Base-by-base conservation (phyloP, 768 basidiomycete genomes). In the Rhizopogon roseolus region DNA sequence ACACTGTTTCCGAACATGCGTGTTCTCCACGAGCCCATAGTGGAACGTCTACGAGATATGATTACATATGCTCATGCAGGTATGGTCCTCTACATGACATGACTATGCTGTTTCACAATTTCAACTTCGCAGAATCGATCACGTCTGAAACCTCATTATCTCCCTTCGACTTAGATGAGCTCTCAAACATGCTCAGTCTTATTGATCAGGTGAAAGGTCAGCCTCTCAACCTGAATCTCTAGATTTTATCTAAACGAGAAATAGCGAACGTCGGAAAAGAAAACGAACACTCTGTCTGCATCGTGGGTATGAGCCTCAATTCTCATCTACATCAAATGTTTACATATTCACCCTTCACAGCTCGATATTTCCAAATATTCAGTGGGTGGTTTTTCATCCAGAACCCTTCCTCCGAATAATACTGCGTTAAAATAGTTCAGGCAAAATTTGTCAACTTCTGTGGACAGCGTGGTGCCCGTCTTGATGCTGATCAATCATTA, bases 61-160 rank as follows among this genome's bases (percentile, higher is more conserved):
- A 45, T 58, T n/a, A 29, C 52, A 16, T 52, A 57, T 32, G 54
- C 57, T 10, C 52, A 52, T 28, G 49, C 54, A 11, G 50, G 49
- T 57, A 36, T 36, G 38, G 11, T 48, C n/a, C 16, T 36, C 6
- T 41, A 11, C 38, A 2, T 4, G 16, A 41, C 17, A 11, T 11
- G 34, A 32, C 22, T 46, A 32, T 34, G 45, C 14, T 10, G 17
- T 29, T 16, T 29, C 3, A 22, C 22, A 22, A 22, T 22, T 22
- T 22, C 22, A 22, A 22, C 3, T 22, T 22, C 22, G 11, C 50
- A 79, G 77, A 78, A 62, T 51, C 60, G 4, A 66, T 75, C 44
- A 70, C 72, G 3, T 77, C 76, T 0, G 44, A 58, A 4, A 70
- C 65, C 27, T 76, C 75, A 0, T 76, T 73, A 1, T 63, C 70